phyloP scores from a whole-genome alignment of 345 rosid genomes.

The Lepidium didymum region DNA sequence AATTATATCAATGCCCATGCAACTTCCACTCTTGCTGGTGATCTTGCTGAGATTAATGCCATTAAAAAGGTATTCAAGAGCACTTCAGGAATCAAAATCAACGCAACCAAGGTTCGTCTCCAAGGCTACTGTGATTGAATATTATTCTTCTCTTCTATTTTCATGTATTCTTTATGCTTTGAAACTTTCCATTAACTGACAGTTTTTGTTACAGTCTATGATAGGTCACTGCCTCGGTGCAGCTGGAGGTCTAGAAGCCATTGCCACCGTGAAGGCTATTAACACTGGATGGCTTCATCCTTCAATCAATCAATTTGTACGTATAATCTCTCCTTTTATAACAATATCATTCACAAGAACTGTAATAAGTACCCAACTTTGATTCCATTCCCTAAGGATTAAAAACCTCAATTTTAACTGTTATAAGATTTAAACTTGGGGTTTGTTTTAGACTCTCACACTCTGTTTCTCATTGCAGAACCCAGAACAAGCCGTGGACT shows the following conservation, averaged over 20 bases:
- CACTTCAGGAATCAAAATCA: conserved; percentile 79
- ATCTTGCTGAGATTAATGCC: conserved; percentile 97
- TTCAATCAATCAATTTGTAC: conserved; percentile 83
- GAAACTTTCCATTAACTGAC: neutral
- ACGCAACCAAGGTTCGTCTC: conserved; percentile 79
- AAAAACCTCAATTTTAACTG: neutral
- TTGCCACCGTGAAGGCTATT: conserved; percentile 82
- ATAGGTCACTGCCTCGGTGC: conserved; percentile 99
- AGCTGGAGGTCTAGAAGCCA: conserved; percentile 96
- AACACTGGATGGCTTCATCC: conserved; percentile 98
- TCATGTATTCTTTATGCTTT: neutral
- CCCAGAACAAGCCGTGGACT: conserved; percentile 83
- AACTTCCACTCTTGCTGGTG: conserved; percentile 96
- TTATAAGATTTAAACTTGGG: neutral
- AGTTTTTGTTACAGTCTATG: conserved; percentile 59
- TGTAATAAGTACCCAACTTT: neutral
- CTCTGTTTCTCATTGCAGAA: conserved; percentile 40
- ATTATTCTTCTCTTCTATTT: neutral
- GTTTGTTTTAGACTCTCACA: neutral
- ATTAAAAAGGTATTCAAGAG: conserved; percentile 87
- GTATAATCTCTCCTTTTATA: conserved; percentile 20
- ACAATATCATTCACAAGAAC: neutral
- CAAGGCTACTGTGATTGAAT: neutral
- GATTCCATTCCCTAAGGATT: neutral
- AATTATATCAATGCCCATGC: conserved; percentile 98